These are phyloP conservation scores for Sphaerostilbella broomeana DNA, from an alignment of 2,329 filamentous ascomycete species.

Conservation along the genomic window DNA sequence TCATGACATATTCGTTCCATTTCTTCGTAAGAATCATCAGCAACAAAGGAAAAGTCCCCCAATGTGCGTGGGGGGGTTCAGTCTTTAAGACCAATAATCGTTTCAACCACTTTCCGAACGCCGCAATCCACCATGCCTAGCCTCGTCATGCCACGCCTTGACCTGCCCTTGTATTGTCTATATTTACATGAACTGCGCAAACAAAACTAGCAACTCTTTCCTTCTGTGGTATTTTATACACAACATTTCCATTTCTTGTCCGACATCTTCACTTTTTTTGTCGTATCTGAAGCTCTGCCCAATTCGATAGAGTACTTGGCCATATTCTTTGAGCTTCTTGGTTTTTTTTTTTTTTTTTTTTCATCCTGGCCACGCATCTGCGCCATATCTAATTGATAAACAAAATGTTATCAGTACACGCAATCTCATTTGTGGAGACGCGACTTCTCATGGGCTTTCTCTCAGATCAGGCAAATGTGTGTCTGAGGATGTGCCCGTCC, in stretches of 20 bases:
- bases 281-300: too few species aligned
- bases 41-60: conserved; percentile 17
- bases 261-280: too few species aligned
- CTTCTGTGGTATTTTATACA: conserved; percentile 7
- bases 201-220: conserved; percentile 13
- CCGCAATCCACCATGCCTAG: conserved; percentile 7
- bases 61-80: too few species aligned
- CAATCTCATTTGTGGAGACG: conserved; percentile 22
- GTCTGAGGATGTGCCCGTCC: conserved; percentile 7
- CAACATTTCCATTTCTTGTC: background rate
- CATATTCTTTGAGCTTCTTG: background rate
- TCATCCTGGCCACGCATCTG: conserved; percentile 21
- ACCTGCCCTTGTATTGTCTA: conserved; percentile 17
- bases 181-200: conserved; percentile 19
- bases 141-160: conserved; percentile 7
- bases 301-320: too few species aligned
- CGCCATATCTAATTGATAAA: conserved; percentile 24
- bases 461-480: too few species aligned
- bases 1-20: conserved; percentile 25
- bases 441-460: conserved; percentile 12
- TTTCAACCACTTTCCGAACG: conserved; percentile 15
- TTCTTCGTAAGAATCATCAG: conserved; percentile 27
- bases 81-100: conserved; percentile 19
- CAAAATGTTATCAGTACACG: conserved; percentile 26
- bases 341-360: background rate